Evolutionary conservation across 2,329 filamentous ascomycete species (phyloP).

Genomic region (Alternaria postmessia): DNA sequence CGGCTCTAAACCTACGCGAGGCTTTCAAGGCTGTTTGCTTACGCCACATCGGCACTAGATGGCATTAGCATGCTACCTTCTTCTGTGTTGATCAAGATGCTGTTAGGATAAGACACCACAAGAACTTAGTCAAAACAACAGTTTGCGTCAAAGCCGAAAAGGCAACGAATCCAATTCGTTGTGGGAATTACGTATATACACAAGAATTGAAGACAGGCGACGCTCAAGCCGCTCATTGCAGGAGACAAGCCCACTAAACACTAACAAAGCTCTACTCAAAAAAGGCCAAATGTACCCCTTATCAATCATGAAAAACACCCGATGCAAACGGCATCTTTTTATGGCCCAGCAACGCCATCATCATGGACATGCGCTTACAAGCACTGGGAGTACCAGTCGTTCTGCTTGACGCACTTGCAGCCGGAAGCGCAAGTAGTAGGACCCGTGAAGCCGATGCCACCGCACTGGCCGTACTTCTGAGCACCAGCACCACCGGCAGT

Average conservation of each 20-base stretch:
- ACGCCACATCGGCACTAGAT: not conserved
- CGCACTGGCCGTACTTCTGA: constrained; percentile 55
- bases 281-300: not conserved
- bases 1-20: not conserved
- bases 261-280: constrained; percentile 9
- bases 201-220: constrained; percentile 21
- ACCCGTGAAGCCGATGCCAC: constrained; percentile 55
- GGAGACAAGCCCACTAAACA: constrained; percentile 20
- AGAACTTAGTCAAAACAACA: not conserved
- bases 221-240: constrained; percentile 10
- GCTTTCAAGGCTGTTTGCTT: not conserved
- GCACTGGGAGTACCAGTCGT: constrained; percentile 60
- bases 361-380: constrained; percentile 22
- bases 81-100: not conserved
- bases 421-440: constrained; percentile 52
- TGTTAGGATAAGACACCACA: not conserved
- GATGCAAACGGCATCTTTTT: not conserved
- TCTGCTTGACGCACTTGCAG: constrained; percentile 50
- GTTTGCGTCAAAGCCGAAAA: constrained; percentile 8
- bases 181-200: constrained; percentile 25
- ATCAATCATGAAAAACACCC: constrained; percentile 1
- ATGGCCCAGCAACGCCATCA: not conserved
- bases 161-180: constrained; percentile 11
- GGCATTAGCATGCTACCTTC: not conserved
- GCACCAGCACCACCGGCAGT: constrained; percentile 30